phyloP scores from a whole-genome alignment of 2,329 filamentous ascomycete species.

The Shiraia bambusicola region DNA sequence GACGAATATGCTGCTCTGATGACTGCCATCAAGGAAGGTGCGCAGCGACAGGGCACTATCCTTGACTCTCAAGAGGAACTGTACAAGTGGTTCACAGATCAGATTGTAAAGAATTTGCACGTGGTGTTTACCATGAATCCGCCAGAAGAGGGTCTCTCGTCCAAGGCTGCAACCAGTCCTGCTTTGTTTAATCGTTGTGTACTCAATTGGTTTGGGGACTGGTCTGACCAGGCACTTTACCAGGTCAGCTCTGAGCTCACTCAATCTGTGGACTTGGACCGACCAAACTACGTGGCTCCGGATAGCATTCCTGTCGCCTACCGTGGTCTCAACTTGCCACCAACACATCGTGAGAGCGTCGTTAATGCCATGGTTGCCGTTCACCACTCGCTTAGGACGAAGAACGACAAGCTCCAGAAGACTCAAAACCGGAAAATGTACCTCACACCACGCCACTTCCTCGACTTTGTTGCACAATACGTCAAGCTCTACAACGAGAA shows the following conservation, averaged over 20 bases:
- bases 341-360: constrained; percentile 86
- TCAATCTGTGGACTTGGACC: constrained; percentile 92
- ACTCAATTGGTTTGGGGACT: constrained; percentile 99
- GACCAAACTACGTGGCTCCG: constrained; percentile 78
- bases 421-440: constrained; percentile 92
- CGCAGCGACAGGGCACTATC: constrained; percentile 90
- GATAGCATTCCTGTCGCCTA: constrained; percentile 94
- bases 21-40: constrained; percentile 98
- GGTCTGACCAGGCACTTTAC: constrained; percentile 98
- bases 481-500: constrained; percentile 98
- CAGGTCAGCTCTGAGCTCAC: constrained; percentile 96
- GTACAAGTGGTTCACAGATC: constrained; percentile 99
- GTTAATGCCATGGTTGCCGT: constrained; percentile 99
- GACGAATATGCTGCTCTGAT: constrained; percentile 98
- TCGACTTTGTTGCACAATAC: constrained; percentile 98
- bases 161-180: constrained; percentile 95
- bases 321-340: constrained; percentile 77
- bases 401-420: constrained; percentile 84
- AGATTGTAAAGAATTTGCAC: constrained; percentile 98
- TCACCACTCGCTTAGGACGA: constrained; percentile 87
- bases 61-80: constrained; percentile 97
- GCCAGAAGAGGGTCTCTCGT: constrained; percentile 89
- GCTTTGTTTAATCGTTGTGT: constrained; percentile 99
- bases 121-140: constrained; percentile 99
- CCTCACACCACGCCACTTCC: constrained; percentile 92